Base-by-base conservation (phyloP, 1,284 basidiomycete species). In the Irpex sp. region DNA sequence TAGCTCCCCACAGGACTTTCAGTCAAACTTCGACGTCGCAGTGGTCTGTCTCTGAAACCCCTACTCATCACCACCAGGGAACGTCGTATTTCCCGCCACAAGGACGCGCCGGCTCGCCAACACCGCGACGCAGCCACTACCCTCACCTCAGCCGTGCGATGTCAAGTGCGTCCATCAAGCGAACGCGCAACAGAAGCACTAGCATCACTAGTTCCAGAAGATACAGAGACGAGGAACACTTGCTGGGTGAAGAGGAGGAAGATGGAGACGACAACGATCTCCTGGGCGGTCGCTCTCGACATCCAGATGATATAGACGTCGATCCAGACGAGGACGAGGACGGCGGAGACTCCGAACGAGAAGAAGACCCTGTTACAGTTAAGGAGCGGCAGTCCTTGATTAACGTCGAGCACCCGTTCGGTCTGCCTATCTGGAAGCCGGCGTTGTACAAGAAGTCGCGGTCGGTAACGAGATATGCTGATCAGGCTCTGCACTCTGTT, bases 361-460 rank as follows among this genome's bases (percentile, higher is more conserved):
- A 88, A n/a, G 88, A 87, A 39, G 95, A 98, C 69, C 94, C 93
- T 46, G 95, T 98, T 69, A 99, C 97, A 0, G 79, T 99, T 68
- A 95, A 93, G 77, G 96, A 98, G 70, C 88, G 97, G 35, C 97
- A 99, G 75, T 98, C 97, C 54, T 91, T 97, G 69, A 97, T 99
- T 76, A 99, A 99, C 78, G 95, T 98, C 73, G 95, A 98, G 74
- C 97, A 99, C 76, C 97, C 97, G 5, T 99, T 99, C 76, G 97
- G 97, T 82, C 83, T 99, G 67, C 97, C 95, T 54, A 98, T 99
- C 73, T 99, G 97, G 97, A 99, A 99, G 77, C 97, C 97, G 11
- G 97, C 97, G 0, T 78, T 99, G 60, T 99, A 99, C 87, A 97
- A 97, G 78, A 99, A 99, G 76, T 93, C 93, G 33, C 90, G 97